Conservation (phyloP, 2,329 filamentous ascomycete species). For the Pseudogymnoascus sp. region DNA sequence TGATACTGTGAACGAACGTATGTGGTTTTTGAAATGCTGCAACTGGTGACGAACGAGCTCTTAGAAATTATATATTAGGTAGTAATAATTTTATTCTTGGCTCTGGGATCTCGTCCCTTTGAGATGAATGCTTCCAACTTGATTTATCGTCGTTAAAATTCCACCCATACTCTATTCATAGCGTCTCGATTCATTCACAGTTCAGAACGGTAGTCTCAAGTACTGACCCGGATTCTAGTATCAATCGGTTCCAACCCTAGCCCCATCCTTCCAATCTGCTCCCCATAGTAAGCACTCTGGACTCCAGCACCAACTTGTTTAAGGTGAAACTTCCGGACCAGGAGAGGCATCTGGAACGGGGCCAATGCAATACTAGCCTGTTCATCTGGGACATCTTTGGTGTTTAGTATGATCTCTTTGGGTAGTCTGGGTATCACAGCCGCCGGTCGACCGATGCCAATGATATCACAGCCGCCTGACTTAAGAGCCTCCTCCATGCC, state of each 20-base stretch:
- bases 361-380: slow-evolving; percentile 16
- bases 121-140: slow-evolving; percentile 6
- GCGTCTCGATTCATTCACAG: slow-evolving; percentile 14
- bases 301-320: slow-evolving; percentile 17
- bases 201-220: slow-evolving; percentile 15
- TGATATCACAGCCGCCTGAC: slow-evolving; percentile 39
- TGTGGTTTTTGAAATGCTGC: slow-evolving; percentile 16
- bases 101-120: background rate
- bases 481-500: slow-evolving; percentile 42
- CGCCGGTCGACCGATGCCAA: slow-evolving; percentile 40
- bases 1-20: slow-evolving; percentile 12
- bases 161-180: slow-evolving; percentile 17
- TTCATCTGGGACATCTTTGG: slow-evolving; percentile 22
- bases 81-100: background rate
- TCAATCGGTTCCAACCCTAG: slow-evolving; percentile 15
- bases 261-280: slow-evolving; percentile 27
- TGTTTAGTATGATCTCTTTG: slow-evolving; percentile 29
- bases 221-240: slow-evolving; percentile 1
- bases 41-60: slow-evolving; percentile 9
- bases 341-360: background rate
- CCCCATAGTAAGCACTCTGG: slow-evolving; percentile 22
- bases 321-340: background rate
- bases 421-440: slow-evolving; percentile 37
- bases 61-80: background rate
- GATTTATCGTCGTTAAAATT: slow-evolving; percentile 13